Percentiles rank a stretch among this genome's conserved stretches.
These are phyloP conservation scores for Phaeodactylum tricornutum DNA, from an alignment of 108 stramenopile genomes.

Conservation along the genomic window DNA sequence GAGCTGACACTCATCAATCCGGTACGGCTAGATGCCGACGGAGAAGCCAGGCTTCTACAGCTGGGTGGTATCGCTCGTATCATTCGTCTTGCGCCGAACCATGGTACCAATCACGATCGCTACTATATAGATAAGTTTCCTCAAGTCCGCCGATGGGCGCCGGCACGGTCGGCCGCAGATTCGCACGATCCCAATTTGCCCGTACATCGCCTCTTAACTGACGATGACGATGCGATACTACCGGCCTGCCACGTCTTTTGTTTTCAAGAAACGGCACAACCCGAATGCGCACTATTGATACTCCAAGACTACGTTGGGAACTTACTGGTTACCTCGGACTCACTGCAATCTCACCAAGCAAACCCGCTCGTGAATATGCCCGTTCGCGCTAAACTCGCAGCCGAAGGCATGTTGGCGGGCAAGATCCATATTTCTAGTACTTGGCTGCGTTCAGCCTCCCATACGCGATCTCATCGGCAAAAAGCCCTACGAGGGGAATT, in stretches of 20 bases:
- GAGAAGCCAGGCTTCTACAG: neutral
- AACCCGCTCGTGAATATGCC: neutral
- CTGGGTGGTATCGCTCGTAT: neutral
- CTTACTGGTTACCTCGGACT: neutral
- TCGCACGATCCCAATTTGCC: neutral
- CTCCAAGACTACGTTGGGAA: constrained; percentile 1
- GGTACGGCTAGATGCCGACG: neutral
- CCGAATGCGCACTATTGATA: constrained; percentile 2
- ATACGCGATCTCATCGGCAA: neutral
- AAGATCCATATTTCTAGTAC: neutral
- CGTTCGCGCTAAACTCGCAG: neutral
- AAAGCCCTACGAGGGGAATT: neutral
- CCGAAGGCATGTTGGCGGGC: neutral
- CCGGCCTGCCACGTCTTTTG: constrained; percentile 2
- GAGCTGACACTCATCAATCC: constrained; percentile 5
- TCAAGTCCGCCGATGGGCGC: neutral
- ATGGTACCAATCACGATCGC: neutral
- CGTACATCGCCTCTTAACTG: constrained; percentile 1
- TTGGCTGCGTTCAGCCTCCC: neutral
- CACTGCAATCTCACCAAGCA: neutral
- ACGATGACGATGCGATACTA: neutral
- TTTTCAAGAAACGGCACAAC: constrained; percentile 7
- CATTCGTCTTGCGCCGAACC: constrained; percentile 4
- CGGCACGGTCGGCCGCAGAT: neutral
- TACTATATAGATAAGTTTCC: constrained; percentile 1